Base-by-base conservation (phyloP, 352 stramenopile genomes). In the Phytophthora ramorum region DNA sequence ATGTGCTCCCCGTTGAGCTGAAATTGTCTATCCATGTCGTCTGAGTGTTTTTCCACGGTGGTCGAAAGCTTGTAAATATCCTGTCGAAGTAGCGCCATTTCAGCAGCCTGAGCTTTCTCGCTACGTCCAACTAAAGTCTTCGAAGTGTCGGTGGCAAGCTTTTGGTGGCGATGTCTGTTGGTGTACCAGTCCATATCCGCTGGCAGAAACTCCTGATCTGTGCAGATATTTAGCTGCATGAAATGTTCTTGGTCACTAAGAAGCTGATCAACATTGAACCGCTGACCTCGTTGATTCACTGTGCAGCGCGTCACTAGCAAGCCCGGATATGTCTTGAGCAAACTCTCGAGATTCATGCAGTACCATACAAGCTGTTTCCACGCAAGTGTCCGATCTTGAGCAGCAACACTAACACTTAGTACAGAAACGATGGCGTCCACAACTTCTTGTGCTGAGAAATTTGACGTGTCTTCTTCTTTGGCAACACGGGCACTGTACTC, bases 351-450 rank as follows among this genome's bases (percentile, higher is more conserved):
- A 30, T 43, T 58, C 45, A 64, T 30, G n/a, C 34, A 54, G 32
- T 64, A 51, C 46, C 57, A 58, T 13, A 64, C 40, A 22, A 64
- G 57, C 34, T 64, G 57, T n/a, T 58, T 41, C 57, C 57, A 64
- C 3, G 57, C 57, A 20, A 58, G 16, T 8, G 32, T 56, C 1
- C 46, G 45, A 17, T 56, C 49, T 22, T 17, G 16, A 1, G 58
- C 35, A 30, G 34, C 38, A 38, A 66, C 47, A 3, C 22, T 58
- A n/a, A 66, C 37, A 26, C 51, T 58, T 19, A 58, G 10, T n/a
- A 48, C 35, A 16, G 51, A 58, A 37, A 34, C 13, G 28, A 46
- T 14, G 5, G 7, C 10, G 13, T 37, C 50, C 34, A 37, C 16
- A 3, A 9, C 24, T 22, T 17, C 37, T 30, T n/a, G 14, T 5